Percentiles rank a stretch among this genome's conserved stretches.
Conservation (phyloP, 2,329 filamentous ascomycete species). For the Cladosporium sphaerospermum region DNA sequence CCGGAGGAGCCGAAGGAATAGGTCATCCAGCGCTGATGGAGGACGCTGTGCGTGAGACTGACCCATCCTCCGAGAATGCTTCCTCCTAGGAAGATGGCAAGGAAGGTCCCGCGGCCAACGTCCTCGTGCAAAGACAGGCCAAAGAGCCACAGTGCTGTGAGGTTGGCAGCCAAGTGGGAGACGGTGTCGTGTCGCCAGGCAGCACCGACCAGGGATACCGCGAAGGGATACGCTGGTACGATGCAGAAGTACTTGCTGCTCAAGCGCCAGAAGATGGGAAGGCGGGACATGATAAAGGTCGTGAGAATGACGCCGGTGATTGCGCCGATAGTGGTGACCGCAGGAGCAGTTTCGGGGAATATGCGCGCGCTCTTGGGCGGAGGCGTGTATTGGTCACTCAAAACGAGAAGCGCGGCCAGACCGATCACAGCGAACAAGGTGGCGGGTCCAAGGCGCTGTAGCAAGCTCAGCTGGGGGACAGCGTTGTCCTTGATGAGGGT, state of each 20-base stretch:
- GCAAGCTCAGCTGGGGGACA: slow-evolving; percentile 25
- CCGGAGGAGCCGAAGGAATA: slow-evolving; percentile 63
- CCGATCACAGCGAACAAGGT: slow-evolving; percentile 33
- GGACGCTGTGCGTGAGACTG: slow-evolving; percentile 46
- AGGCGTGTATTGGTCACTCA: slow-evolving; percentile 47
- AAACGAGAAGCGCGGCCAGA: slow-evolving; percentile 38
- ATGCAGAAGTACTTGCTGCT: slow-evolving; percentile 65
- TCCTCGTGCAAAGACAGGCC: slow-evolving; percentile 65
- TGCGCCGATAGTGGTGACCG: slow-evolving; percentile 57
- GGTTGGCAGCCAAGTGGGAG: slow-evolving; percentile 58
- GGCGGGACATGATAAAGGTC: slow-evolving; percentile 54
- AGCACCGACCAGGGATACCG: slow-evolving; percentile 56
- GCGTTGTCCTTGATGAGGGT: slow-evolving; percentile 28
- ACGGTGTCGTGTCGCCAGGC: slow-evolving; percentile 63
- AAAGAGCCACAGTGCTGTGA: slow-evolving; percentile 59
- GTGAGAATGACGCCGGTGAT: slow-evolving; percentile 56
- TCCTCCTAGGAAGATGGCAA: slow-evolving; percentile 58
- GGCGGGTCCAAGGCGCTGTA: slow-evolving; percentile 42
- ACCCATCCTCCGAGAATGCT: slow-evolving; percentile 54
- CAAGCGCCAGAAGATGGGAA: slow-evolving; percentile 58
- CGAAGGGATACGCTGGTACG: slow-evolving; percentile 58
- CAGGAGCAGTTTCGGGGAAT: slow-evolving; percentile 55
- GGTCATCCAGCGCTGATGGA: slow-evolving; percentile 37
- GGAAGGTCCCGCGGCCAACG: slow-evolving; percentile 61
- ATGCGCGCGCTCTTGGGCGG: slow-evolving; percentile 45